Conservation (phyloP, 257 asterid species). For the Ilex asprella region DNA sequence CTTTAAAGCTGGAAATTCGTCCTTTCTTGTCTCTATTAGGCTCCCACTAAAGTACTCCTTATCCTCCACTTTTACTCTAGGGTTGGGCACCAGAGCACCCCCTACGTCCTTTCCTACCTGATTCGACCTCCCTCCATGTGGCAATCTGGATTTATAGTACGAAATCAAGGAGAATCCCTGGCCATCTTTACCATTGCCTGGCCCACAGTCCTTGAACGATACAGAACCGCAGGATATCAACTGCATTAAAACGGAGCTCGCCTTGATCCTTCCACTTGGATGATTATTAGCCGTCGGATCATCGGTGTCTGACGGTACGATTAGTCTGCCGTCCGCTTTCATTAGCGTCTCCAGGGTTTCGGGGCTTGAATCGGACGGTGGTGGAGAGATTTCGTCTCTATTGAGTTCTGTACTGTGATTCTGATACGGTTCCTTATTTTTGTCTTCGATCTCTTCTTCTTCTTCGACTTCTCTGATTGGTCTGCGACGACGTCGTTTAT, state of each 20-base stretch:
- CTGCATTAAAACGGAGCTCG: constrained; percentile 70
- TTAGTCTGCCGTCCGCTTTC: constrained; percentile 51
- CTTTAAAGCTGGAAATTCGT: constrained; percentile 41
- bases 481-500: constrained; percentile 47
- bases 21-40: constrained; percentile 52
- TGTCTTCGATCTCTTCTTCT: constrained; percentile 23
- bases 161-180: constrained; percentile 42
- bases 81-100: constrained; percentile 17
- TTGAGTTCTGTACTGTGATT: constrained; percentile 14
- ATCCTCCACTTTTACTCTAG: constrained; percentile 37
- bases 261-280: constrained; percentile 24
- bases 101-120: constrained; percentile 30
- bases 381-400: constrained; percentile 62
- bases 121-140: constrained; percentile 32
- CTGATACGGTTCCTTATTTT: constrained; percentile 13
- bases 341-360: constrained; percentile 66
- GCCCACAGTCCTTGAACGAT: constrained; percentile 69
- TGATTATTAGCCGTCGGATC: constrained; percentile 16
- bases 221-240: constrained; percentile 66
- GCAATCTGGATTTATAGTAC: constrained; percentile 48
- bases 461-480: constrained; percentile 24
- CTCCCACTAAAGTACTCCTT: constrained; percentile 75
- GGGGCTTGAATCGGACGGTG: constrained; percentile 82
- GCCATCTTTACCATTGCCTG: constrained; percentile 20
- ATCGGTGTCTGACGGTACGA: constrained; percentile 22